Evolutionary conservation across 495 filamentous ascomycete genomes (phyloP).

Genomic region (Penicillium paxilli): DNA sequence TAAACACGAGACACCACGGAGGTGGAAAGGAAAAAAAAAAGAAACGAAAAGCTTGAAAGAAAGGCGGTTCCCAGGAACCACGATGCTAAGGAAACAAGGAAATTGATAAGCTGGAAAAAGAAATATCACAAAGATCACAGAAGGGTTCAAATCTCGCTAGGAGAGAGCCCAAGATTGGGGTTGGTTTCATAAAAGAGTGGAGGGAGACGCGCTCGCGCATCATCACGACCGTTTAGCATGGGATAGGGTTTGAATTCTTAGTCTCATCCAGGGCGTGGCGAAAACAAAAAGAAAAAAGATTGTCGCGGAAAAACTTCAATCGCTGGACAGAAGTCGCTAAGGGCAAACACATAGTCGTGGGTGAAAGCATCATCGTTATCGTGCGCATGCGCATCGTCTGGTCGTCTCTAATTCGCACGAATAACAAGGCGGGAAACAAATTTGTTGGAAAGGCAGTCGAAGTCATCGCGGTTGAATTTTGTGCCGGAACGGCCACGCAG

Average conservation of each 20-base stretch:
- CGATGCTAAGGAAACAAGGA: conserved; percentile 12
- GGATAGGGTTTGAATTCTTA: conserved; percentile 6
- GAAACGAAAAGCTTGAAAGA: conserved; percentile 11
- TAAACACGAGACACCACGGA: too few relatives aligned
- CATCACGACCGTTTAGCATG: conserved; percentile 21
- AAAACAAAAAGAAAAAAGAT: not conserved
- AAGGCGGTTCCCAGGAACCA: conserved; percentile 16
- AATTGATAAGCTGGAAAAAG: not conserved
- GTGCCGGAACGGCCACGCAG: conserved; percentile 56
- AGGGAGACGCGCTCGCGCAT: conserved; percentile 24
- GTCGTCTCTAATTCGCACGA: conserved; percentile 71
- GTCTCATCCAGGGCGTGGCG: conserved; percentile 25
- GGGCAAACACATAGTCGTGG: conserved; percentile 20
- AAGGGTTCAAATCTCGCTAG: conserved; percentile 14
- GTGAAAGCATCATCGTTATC: conserved; percentile 32
- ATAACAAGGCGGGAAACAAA: conserved; percentile 93
- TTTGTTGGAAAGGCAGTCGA: conserved; percentile 92
- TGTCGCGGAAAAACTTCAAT: not conserved
- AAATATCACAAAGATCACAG: conserved; percentile 1
- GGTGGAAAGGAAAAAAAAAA: conserved; percentile 21
- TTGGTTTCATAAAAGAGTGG: conserved; percentile 20
- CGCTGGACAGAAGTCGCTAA: not conserved
- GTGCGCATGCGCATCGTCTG: conserved; percentile 46
- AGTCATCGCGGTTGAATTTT: conserved; percentile 85
- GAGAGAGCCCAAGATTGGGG: conserved; percentile 6